Evolutionary conservation across 106 monocot genomes (phyloP).

Genomic region (Alisma plantagoaquatica): DNA sequence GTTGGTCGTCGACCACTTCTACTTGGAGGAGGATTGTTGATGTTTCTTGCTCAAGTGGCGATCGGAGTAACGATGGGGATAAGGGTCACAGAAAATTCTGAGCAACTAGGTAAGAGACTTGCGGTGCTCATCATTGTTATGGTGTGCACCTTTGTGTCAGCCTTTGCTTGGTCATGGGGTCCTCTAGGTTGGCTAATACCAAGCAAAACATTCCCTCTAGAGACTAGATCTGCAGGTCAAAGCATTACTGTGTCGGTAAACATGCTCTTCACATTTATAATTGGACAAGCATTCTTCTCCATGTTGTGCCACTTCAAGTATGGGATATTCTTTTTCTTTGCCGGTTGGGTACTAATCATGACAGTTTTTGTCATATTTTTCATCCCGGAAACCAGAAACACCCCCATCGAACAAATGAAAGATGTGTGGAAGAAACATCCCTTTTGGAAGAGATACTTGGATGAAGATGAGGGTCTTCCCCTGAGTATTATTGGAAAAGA

Average conservation of each 20-base stretch:
- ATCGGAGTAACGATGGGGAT: slow-evolving; percentile 20
- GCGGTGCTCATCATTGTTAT: too few relatives aligned
- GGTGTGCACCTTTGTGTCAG: slow-evolving; percentile 36
- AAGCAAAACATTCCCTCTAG: slow-evolving; percentile 58
- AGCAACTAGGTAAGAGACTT: too few relatives aligned
- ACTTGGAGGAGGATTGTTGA: slow-evolving; percentile 16
- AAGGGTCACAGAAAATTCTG: too few relatives aligned
- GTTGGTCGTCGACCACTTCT: slow-evolving; percentile 14
- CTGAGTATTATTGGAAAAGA: too few relatives aligned
- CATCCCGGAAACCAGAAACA: slow-evolving; percentile 11
- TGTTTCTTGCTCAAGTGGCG: slow-evolving; percentile 22
- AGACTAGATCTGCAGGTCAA: slow-evolving; percentile 14
- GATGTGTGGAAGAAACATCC: slow-evolving; percentile 11
- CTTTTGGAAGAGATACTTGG: slow-evolving; percentile 38
- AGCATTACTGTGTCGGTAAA: slow-evolving; percentile 11
- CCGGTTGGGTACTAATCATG: slow-evolving; percentile 10
- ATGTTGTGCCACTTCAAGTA: slow-evolving; percentile 10
- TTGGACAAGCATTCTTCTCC: slow-evolving; percentile 13
- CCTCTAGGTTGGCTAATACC: slow-evolving; percentile 63
- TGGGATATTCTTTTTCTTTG: slow-evolving; percentile 17
- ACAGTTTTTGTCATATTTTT: slow-evolving; percentile 3
- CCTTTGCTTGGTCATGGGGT: slow-evolving; percentile 68
- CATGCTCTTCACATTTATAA: slow-evolving; percentile 19
- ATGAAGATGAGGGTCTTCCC: too few relatives aligned
- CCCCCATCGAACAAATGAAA: slow-evolving; percentile 14